Evolutionary conservation across 208 protist species (phyloP), one percentile per base, ranked within the genome.

Genomic region (Tritrichomonas musculus): DNA sequence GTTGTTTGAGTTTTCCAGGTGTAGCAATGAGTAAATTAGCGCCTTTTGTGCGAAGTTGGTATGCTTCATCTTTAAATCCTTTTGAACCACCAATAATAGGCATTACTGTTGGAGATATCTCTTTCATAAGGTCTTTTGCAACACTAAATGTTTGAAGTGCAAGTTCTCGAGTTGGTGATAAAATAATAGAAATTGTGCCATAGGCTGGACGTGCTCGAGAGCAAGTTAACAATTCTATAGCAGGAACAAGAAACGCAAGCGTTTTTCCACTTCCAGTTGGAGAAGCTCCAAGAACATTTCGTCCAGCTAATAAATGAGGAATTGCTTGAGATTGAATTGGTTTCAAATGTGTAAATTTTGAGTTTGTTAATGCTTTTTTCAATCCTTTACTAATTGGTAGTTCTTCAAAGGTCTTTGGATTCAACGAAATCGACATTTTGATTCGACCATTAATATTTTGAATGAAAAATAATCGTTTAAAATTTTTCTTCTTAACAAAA

Each of bases 11-110:
- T 60, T 98, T 96, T 27, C 99, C 99, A 3, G 99, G 98, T 20
- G 99, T 99, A 75, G 97, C 97, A 72, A 99, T 97, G 57, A 99
- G 97, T 92, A 99, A 98, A 95, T 98, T 99, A 95, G 99, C 99
- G 30, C 92, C 92, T 39, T 94, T 94, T 60, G 99, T 96, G 9
- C 97, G 96, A 94, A 84, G 57, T 77, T 57, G 47, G 44, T 97
- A 97, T 44, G 96, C 95, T 96, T 99, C 98, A 93, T 97, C 96
- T 84, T 95, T 93, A 14, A 99, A 95, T 93, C 98, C 96, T 93
- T 98, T 98, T 39, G 2, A 22, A n/a, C 99, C 99, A 33, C 99
- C 99, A 80, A 99, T 99, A 33, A 99, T 94, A 25, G 99, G 95
- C 0, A 98, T 98, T 0, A 98, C 98, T n/a, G 93, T 95, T n/a